phyloP scores from a whole-genome alignment of 2,329 filamentous ascomycete genomes.

The Cylindrodendrum hubeiense region DNA sequence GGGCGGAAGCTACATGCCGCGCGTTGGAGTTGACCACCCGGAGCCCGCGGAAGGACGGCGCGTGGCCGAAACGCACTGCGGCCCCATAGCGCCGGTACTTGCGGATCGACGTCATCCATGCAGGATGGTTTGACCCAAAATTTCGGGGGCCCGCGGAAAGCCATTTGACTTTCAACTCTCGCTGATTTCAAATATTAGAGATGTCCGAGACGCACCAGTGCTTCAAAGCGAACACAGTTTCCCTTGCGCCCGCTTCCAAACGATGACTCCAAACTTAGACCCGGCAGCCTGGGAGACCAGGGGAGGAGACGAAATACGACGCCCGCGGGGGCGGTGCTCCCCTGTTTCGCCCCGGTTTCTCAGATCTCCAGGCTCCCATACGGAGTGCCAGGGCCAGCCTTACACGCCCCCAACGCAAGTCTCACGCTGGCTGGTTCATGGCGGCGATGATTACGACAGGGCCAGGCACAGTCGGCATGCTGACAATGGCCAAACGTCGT shows the following conservation, averaged over 20 bases:
- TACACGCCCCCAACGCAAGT: background rate
- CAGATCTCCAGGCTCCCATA: background rate
- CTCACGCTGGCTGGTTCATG: background rate
- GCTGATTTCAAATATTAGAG: background rate
- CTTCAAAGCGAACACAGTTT: background rate
- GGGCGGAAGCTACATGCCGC: background rate
- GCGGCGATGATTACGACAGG: background rate
- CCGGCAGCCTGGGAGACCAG: background rate
- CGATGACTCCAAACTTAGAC: background rate
- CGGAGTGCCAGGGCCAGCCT: background rate
- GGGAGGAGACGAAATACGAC: background rate
- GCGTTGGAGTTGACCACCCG: background rate
- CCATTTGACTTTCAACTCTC: background rate
- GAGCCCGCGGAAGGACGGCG: background rate
- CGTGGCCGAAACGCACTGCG: background rate
- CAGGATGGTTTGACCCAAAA: background rate
- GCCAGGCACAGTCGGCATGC: background rate
- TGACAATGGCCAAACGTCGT: background rate
- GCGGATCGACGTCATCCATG: constrained; percentile 23
- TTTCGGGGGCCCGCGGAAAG: background rate
- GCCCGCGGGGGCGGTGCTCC: background rate
- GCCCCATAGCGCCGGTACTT: background rate
- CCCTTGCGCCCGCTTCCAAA: background rate
- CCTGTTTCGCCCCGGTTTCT: background rate
- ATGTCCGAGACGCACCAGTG: background rate